Percentiles rank a stretch among this genome's conserved stretches.
phyloP scores from a whole-genome alignment of 2,329 filamentous ascomycete species.

The Aureobasidium melanogenum region DNA sequence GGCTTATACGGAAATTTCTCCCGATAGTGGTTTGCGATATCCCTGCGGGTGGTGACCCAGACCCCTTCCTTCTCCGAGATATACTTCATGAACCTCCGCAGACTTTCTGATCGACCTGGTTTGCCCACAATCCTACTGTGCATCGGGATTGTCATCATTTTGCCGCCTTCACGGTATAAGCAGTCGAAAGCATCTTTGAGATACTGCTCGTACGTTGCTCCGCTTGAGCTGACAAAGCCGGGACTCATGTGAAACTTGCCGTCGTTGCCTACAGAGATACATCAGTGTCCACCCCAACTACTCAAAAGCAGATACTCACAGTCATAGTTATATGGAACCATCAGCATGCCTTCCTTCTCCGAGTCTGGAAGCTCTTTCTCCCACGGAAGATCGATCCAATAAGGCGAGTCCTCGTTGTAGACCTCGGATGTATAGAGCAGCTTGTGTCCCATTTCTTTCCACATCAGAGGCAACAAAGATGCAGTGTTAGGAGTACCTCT shows the following conservation, averaged over 20 bases:
- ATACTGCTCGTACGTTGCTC: slow-evolving; percentile 32
- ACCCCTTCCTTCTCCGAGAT: slow-evolving; percentile 32
- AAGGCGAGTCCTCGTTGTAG: slow-evolving; percentile 48
- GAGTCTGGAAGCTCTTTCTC: slow-evolving; percentile 34
- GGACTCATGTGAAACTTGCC: slow-evolving; percentile 38
- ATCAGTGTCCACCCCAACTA: background rate
- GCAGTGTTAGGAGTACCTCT: slow-evolving; percentile 37
- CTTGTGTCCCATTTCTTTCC: slow-evolving; percentile 44
- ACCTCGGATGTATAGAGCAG: slow-evolving; percentile 43
- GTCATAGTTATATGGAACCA: slow-evolving; percentile 45
- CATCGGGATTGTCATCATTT: slow-evolving; percentile 36
- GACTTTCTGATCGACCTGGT: slow-evolving; percentile 30
- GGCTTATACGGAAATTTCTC: slow-evolving; percentile 30
- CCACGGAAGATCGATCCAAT: slow-evolving; percentile 45
- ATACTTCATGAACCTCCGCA: slow-evolving; percentile 34
- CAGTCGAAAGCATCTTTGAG: slow-evolving; percentile 33
- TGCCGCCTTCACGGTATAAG: slow-evolving; percentile 33
- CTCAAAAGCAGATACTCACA: slow-evolving; percentile 20
- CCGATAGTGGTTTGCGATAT: slow-evolving; percentile 35
- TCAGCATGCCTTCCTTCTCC: slow-evolving; percentile 40
- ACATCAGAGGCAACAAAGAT: slow-evolving; percentile 40
- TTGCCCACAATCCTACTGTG: slow-evolving; percentile 35
- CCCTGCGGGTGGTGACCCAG: slow-evolving; percentile 36
- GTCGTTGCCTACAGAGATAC: slow-evolving; percentile 26
- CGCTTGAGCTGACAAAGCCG: slow-evolving; percentile 33